Evolutionary conservation across 2,329 filamentous ascomycete genomes (phyloP).

Genomic region (Microdochium trichocladiopsis): DNA sequence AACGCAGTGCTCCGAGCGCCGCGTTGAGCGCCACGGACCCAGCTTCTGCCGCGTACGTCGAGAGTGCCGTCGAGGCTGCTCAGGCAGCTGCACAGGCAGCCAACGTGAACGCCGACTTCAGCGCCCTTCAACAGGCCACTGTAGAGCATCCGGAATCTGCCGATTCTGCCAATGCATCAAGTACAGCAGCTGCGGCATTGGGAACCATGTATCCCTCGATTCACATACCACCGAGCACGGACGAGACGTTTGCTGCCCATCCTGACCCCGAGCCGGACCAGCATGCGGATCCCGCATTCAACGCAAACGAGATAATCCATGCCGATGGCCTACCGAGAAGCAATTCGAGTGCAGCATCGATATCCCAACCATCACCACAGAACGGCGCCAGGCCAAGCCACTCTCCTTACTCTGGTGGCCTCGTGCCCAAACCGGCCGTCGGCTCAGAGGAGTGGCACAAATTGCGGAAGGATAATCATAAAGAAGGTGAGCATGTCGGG

Average conservation of each 20-base stretch:
- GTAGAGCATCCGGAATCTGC: constrained; percentile 36
- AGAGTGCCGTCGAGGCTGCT: constrained; percentile 42
- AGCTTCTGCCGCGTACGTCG: constrained; percentile 45
- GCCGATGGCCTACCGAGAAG: constrained; percentile 22
- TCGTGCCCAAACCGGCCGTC: constrained; percentile 71
- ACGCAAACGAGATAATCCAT: constrained; percentile 25
- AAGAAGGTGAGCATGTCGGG: constrained; percentile 65
- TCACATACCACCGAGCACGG: constrained; percentile 49
- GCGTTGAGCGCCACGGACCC: constrained; percentile 32
- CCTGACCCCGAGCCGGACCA: constrained; percentile 28
- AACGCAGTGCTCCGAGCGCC: constrained; percentile 37
- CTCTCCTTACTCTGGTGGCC: constrained; percentile 30
- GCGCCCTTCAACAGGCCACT: constrained; percentile 47
- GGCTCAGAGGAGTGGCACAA: constrained; percentile 98
- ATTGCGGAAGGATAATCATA: constrained; percentile 94
- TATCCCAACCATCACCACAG: constrained; percentile 18
- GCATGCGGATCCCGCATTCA: constrained; percentile 23
- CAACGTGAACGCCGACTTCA: constrained; percentile 46
- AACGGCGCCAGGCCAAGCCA: constrained; percentile 30
- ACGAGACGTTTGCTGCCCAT: constrained; percentile 54
- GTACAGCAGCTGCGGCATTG: constrained; percentile 51
- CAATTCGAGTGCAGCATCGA: constrained; percentile 18
- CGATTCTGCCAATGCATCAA: constrained; percentile 47
- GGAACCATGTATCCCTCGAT: constrained; percentile 52
- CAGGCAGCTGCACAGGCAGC: constrained; percentile 28